Conservation (phyloP, 768 basidiomycete genomes). For the Bullera alba region DNA sequence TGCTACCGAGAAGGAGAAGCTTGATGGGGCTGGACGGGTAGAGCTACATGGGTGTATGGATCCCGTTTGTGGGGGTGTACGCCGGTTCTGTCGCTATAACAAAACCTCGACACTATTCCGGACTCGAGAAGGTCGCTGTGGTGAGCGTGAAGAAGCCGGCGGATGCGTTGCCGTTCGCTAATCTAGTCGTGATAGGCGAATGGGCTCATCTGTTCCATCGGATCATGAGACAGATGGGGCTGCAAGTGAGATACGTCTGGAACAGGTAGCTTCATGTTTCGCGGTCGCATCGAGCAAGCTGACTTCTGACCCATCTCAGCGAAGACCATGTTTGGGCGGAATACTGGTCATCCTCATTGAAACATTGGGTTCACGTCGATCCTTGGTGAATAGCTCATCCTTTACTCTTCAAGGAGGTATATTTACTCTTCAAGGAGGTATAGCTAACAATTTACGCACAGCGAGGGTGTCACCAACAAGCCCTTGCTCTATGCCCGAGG, state of each 20-base stretch:
- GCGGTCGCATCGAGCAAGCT: not conserved
- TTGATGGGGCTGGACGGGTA: conserved; percentile 45
- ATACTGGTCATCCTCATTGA: conserved; percentile 36
- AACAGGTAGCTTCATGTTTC: conserved; percentile 27
- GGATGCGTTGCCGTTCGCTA: too few relatives aligned
- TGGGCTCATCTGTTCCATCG: conserved; percentile 49
- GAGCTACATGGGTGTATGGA: conserved; percentile 45
- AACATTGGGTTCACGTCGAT: conserved; percentile 50
- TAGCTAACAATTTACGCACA: too few relatives aligned
- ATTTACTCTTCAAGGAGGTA: too few relatives aligned
- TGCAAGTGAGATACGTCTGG: conserved; percentile 46
- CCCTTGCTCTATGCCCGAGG: conserved; percentile 48
- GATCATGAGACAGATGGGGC: conserved; percentile 44
- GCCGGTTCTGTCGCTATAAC: conserved; percentile 47
- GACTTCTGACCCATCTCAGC: conserved; percentile 12
- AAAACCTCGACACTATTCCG: conserved; percentile 37
- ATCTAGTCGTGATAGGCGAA: conserved; percentile 36
- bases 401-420: too few relatives aligned
- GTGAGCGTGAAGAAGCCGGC: conserved; percentile 14
- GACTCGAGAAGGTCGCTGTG: conserved; percentile 45
- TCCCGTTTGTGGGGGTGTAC: conserved; percentile 21
- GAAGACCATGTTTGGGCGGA: conserved; percentile 51
- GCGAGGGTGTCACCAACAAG: conserved; percentile 46
- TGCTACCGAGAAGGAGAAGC: conserved; percentile 35
- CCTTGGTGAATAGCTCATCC: conserved; percentile 38